Evolutionary conservation across 169 alveolate genomes (phyloP), one percentile per base, ranked within the genome.

Genomic region (Miamiensis avidus): DNA sequence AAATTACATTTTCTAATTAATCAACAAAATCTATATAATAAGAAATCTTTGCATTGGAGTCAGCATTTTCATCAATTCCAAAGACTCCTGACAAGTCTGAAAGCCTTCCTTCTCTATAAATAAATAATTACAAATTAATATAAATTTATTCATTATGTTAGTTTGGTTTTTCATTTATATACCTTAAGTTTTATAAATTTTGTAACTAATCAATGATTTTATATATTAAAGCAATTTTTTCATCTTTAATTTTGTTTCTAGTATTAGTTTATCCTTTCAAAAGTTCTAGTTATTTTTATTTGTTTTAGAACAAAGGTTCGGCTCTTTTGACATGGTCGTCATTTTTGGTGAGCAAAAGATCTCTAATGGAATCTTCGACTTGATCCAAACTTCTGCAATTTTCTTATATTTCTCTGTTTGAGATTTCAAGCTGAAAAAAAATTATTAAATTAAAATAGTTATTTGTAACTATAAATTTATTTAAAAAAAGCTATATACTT

Each of bases 161-260:
- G 49, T 75, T 75, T 34, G 73, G 73, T 49, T 83, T 83, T 6
- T 74, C 34, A 20, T 34, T 78, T 73, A 76, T 32, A 32, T 86
- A 83, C 72, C 90, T 86, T 32, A 86, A 86, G 0, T 76, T 82
- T 65, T 84, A 73, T 29, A 86, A 74, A 29, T 82, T 81, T 11
- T 31, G 32, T 32, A 86, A 75, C 34, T 74, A 72, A 74, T 86
- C 84, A 29, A 86, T 81, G 16, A 86, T 86, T 65, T 82, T 76
- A 81, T 86, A 75, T 29, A 86, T 86, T 25, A 81, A 34, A 64
- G 33, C 32, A 74, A 86, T 86, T 65, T 86, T 86, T 75, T 86
- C 90, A 86, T 86, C 90, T 28, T 86, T 86, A 15, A 86, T 81
- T 81, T 86, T 86, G 65, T 86, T 86, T 86, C 90, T 81, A 28